Evolutionary conservation across 352 stramenopile species (phyloP), one percentile per base, ranked within the genome.

Genomic region (Phytophthora cryptogea): DNA sequence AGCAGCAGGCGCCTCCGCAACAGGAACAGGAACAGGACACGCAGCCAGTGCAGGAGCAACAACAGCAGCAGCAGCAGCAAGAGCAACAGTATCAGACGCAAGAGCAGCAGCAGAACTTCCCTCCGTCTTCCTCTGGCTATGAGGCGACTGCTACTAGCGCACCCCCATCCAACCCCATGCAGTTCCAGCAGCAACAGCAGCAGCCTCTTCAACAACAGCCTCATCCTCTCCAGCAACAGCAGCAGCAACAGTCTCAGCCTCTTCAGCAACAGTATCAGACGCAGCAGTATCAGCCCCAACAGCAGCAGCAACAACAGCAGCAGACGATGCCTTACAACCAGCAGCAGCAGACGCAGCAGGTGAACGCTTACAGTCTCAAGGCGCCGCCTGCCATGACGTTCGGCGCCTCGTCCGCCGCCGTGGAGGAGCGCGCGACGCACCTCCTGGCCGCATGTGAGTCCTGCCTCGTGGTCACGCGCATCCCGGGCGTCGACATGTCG

Each of bases 401-500:
- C 20, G 56, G 46, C 6, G 32, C 46, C 23, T 17, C 47, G 26
- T 61, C 63, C n/a, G 30, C 59, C 40, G 10, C 59, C 13, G 64
- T 72, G 41, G 64, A 72, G 23, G 64, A 87, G 43, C 74, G 75
- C 39, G 80, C 84, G 2, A 84, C 80, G 20, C 78, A 88, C 11
- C 58, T 94, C 30, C 63, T 94, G 16, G 73, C 80, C 2, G 82
- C 80, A 16, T 94, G 84, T 49, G 84, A 94, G 62, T 77, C 77
- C 27, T 94, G 84, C 51, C 72, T 90, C 54, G 59, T 89, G 13
- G 84, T 94, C 35, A 70, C 80, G 33, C 84, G 83, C 45, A 47
- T 92, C 13, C 72, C 73, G 36, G 79, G 78, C 37, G 80, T 79
- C 66, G 84, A 94, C 71, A 88, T 94, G 82, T 89, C 84, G 49